phyloP scores from a whole-genome alignment of 2,329 filamentous ascomycete genomes.

The Blastomyces emzantsi region DNA sequence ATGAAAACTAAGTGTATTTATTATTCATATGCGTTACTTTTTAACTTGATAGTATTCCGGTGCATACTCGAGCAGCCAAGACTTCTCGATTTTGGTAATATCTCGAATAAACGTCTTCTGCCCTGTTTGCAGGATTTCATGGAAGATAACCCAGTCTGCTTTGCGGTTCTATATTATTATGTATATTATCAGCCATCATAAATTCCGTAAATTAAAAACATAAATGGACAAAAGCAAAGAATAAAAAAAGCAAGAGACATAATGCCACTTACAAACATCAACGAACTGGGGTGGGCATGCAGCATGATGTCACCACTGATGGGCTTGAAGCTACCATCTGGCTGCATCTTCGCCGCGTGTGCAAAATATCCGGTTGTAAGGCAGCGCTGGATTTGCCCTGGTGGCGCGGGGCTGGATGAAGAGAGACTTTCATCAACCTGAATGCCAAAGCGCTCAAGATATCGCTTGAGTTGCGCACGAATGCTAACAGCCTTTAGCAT shows the following conservation, averaged over 20 bases:
- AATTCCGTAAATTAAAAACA: neutral
- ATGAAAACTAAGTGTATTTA: neutral
- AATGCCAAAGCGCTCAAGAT: slow-evolving; percentile 77
- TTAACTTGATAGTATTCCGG: slow-evolving; percentile 67
- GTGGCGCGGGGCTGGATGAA: slow-evolving; percentile 25
- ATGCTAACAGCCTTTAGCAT: slow-evolving; percentile 77
- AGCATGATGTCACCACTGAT: slow-evolving; percentile 70
- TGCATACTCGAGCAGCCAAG: slow-evolving; percentile 85
- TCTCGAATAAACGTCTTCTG: slow-evolving; percentile 86
- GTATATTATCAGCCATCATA: slow-evolving; percentile 2
- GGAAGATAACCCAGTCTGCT: slow-evolving; percentile 93
- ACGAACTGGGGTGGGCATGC: slow-evolving; percentile 79
- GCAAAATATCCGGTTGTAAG: slow-evolving; percentile 87
- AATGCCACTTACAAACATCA: slow-evolving; percentile 63
- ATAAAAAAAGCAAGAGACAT: neutral
- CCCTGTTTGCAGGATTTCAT: slow-evolving; percentile 83
- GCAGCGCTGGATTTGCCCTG: slow-evolving; percentile 72
- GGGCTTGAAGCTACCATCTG: slow-evolving; percentile 80
- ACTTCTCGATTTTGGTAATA: slow-evolving; percentile 85
- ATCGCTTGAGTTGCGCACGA: slow-evolving; percentile 73
- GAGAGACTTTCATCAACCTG: slow-evolving; percentile 52
- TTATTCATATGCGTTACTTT: slow-evolving; percentile 9
- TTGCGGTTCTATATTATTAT: slow-evolving; percentile 58
- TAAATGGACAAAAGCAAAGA: neutral
- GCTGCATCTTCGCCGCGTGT: slow-evolving; percentile 86